Base-by-base conservation (phyloP, 805 yeast species). In the Sugiyamaella floridensis region DNA sequence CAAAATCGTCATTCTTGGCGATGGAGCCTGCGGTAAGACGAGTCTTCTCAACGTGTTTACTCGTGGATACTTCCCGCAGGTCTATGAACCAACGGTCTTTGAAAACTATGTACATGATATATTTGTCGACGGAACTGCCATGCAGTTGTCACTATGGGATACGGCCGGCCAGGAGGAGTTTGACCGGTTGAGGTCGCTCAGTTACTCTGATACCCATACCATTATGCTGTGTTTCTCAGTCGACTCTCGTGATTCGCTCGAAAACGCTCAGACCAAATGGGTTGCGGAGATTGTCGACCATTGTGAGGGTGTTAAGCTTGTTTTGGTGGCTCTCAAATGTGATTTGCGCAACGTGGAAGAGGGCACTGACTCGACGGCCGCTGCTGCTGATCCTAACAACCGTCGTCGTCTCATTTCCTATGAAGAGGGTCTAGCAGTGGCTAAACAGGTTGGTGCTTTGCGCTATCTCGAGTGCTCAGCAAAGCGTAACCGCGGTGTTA, bases 111-210 rank as follows among this genome's bases (percentile, higher is more conserved):
- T 90, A 55, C 98, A 92, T 70, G 98, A 92, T 67, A 93, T 92
- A 58, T 92, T 88, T 71, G 89, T 92, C 51, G 99, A 92, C 67
- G 92, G 92, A 49, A 89, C 88, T 67, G 89, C 93, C 48, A 86
- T 92, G 62, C 95, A 90, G 64, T 73, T 92, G 53, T 89, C 97
- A 14, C 74, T 92, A 51, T 93, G 99, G 99, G 99, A 92, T 68
- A 92, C 99, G 5, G 99, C 99, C 1, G 99, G 99, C 7, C 99
- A 92, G 74, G 99, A 92, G 71, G 99, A 92, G 72, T 92, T 92
- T 63, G 99, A 92, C 69, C 79, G 97, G 58, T 77, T 92, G 68
- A 80, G 99, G 68, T 88, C 97, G 0, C 76, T 92, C 56, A 86
- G 95, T 48, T 93, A 93, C 69, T 83, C 90, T 26, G 98, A 93